These are phyloP conservation scores for Blakeslea trispora DNA, from an alignment of 371 early-diverging fungal species.

Conservation along the genomic window DNA sequence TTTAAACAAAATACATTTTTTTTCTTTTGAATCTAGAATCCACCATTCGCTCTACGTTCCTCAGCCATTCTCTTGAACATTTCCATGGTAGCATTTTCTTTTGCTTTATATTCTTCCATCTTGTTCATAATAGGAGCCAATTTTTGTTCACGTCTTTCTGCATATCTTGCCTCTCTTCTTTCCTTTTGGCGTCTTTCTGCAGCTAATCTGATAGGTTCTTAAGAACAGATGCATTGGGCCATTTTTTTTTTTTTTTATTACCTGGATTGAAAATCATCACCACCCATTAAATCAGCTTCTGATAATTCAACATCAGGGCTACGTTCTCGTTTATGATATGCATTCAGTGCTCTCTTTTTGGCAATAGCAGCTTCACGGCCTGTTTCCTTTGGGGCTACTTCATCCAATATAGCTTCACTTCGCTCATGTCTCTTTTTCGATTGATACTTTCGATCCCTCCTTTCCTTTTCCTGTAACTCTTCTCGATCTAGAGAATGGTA, in stretches of 20 bases:
- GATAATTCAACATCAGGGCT: conserved; percentile 74
- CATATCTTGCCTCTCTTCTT: conserved; percentile 45
- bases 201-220: conserved; percentile 42
- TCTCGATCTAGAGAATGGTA: conserved; percentile 56
- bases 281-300: conserved; percentile 77
- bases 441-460: conserved; percentile 49
- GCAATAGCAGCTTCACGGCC: conserved; percentile 77
- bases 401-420: conserved; percentile 72
- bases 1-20: no score
- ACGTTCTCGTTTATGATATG: conserved; percentile 67
- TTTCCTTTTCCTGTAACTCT: conserved; percentile 58
- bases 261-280: conserved; percentile 57
- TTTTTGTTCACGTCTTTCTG: conserved; percentile 39
- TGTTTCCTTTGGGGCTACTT: conserved; percentile 79
- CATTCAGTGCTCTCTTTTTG: conserved; percentile 64
- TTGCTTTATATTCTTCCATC: conserved; percentile 57
- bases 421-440: conserved; percentile 47
- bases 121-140: conserved; percentile 46
- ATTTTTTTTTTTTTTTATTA: conserved; percentile 5
- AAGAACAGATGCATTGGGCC: not conserved
- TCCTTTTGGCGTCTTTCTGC: conserved; percentile 51
- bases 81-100: conserved; percentile 68
- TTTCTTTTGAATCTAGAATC: no score
- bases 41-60: conserved; percentile 31
- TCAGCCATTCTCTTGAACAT: conserved; percentile 73